phyloP scores from a whole-genome alignment of 805 yeast species.

The Cyberlindnera lachancei region DNA sequence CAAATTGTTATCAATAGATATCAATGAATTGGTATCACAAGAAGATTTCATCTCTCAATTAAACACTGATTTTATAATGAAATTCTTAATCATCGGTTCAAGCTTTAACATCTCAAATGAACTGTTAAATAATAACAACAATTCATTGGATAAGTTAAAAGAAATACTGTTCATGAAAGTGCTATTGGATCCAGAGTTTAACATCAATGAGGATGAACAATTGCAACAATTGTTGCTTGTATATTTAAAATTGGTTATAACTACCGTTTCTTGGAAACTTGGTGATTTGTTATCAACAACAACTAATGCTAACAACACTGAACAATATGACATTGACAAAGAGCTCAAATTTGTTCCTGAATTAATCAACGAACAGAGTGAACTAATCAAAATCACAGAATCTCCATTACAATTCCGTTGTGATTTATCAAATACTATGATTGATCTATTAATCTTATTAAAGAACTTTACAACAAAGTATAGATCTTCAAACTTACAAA shows the following conservation, averaged over 20 bases:
- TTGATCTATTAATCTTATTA: slow-evolving; percentile 19
- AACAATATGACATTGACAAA: slow-evolving; percentile 12
- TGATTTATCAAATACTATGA: slow-evolving; percentile 15
- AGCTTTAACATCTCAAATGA: too few species aligned
- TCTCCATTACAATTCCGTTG: slow-evolving; percentile 14
- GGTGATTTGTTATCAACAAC: slow-evolving; percentile 8
- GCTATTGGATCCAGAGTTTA: slow-evolving; percentile 8
- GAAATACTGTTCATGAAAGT: slow-evolving; percentile 10
- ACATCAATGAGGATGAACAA: slow-evolving; percentile 5
- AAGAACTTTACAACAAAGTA: slow-evolving; percentile 28
- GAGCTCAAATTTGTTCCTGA: slow-evolving; percentile 13
- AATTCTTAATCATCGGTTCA: background rate
- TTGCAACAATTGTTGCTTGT: too few species aligned
- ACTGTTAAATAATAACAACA: too few species aligned
- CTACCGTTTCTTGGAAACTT: slow-evolving; percentile 15
- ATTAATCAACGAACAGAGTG: slow-evolving; percentile 7
- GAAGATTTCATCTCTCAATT: background rate
- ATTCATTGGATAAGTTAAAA: too few species aligned
- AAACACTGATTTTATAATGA: background rate
- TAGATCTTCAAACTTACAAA: slow-evolving; percentile 27
- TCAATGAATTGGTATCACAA: too few species aligned
- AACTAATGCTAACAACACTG: too few species aligned
- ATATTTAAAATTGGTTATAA: too few species aligned
- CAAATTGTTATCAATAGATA: too few species aligned
- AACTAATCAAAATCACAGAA: slow-evolving; percentile 4